These are phyloP conservation scores for Lipomyces spencermartinsiae DNA, from an alignment of 805 yeast genomes.

Conservation along the genomic window DNA sequence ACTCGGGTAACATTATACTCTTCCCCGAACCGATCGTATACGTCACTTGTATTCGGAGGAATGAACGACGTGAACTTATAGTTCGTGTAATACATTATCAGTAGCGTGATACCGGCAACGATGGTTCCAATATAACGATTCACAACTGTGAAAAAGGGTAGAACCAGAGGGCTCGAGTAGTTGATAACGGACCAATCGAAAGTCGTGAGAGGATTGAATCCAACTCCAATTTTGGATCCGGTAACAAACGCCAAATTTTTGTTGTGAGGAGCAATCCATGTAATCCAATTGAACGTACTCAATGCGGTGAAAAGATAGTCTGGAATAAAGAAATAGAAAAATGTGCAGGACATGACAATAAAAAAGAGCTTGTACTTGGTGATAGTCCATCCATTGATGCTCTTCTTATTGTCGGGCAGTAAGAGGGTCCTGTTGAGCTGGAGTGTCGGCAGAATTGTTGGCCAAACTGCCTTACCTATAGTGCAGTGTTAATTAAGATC, in stretches of 20 bases:
- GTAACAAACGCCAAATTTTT: constrained; percentile 60
- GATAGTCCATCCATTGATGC: constrained; percentile 65
- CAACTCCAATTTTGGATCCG: constrained; percentile 62
- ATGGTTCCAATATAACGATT: constrained; percentile 49
- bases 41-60: constrained; percentile 56
- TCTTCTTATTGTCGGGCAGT: constrained; percentile 37
- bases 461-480: constrained; percentile 72
- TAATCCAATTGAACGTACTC: constrained; percentile 62
- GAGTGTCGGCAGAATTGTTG: constrained; percentile 61
- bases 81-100: constrained; percentile 53
- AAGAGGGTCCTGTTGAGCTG: constrained; percentile 42
- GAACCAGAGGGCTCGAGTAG: constrained; percentile 45
- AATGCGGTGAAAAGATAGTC: constrained; percentile 67
- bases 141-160: constrained; percentile 52
- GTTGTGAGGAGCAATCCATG: constrained; percentile 45
- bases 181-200: constrained; percentile 53
- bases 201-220: constrained; percentile 48
- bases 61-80: constrained; percentile 57
- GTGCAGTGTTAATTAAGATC: too few species aligned
- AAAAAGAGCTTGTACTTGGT: constrained; percentile 58
- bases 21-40: constrained; percentile 53
- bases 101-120: constrained; percentile 44
- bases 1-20: constrained; percentile 54
- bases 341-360: constrained; percentile 52
- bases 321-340: constrained; percentile 70